These are phyloP conservation scores for Ceratocystis destructans DNA, from an alignment of 2,329 filamentous ascomycete genomes.

Conservation along the genomic window DNA sequence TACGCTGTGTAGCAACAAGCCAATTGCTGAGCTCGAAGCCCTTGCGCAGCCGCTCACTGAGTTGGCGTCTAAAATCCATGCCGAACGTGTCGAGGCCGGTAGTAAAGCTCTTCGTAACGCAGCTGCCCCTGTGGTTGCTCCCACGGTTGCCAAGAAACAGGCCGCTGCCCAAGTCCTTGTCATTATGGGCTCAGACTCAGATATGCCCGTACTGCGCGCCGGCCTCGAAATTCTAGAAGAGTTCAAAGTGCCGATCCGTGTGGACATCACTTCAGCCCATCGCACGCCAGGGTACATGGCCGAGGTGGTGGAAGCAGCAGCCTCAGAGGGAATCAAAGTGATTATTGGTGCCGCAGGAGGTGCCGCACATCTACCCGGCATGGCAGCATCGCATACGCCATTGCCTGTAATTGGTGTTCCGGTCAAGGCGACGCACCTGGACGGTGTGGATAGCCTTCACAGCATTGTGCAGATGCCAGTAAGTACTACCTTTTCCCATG, in stretches of 20 bases:
- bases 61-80: conserved; percentile 44
- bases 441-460: conserved; percentile 56
- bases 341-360: conserved; percentile 66
- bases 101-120: conserved; percentile 28
- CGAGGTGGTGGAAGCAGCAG: conserved; percentile 49
- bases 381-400: conserved; percentile 56
- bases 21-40: conserved; percentile 47
- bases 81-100: conserved; percentile 36
- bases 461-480: conserved; percentile 69
- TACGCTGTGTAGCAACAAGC: conserved; percentile 58
- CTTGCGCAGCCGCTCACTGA: conserved; percentile 55
- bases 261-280: conserved; percentile 68
- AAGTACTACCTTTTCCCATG: conserved; percentile 23
- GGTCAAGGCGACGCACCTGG: conserved; percentile 58
- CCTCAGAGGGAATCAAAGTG: conserved; percentile 52
- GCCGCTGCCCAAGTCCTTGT: conserved; percentile 44
- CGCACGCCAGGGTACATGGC: conserved; percentile 59
- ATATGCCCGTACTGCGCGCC: conserved; percentile 52
- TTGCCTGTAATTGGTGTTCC: conserved; percentile 67
- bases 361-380: conserved; percentile 61
- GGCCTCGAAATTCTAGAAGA: conserved; percentile 52
- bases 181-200: conserved; percentile 74
- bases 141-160: conserved; percentile 10
- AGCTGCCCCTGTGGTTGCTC: conserved; percentile 17
- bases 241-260: conserved; percentile 59